These are phyloP conservation scores for Kazachstania sp. DNA, from an alignment of 1,139 yeast species.

Conservation along the genomic window DNA sequence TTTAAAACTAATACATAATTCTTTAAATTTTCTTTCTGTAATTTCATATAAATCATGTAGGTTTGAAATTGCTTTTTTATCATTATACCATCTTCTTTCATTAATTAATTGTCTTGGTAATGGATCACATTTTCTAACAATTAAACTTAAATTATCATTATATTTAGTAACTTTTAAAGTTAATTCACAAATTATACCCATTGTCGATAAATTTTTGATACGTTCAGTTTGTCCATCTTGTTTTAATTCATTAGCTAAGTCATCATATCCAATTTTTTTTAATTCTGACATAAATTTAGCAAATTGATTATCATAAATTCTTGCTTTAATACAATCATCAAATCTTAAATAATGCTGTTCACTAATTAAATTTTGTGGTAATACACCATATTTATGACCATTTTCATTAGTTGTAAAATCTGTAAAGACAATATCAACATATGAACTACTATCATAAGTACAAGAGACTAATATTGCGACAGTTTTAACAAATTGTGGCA, in stretches of 20 bases:
- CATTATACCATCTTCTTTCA: neutral
- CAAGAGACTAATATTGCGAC: constrained; percentile 16
- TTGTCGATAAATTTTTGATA: constrained; percentile 4
- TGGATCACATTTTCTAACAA: constrained; percentile 17
- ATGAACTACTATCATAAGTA: constrained; percentile 11
- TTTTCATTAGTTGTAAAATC: constrained; percentile 17
- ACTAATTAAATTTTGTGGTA: neutral
- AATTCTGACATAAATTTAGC: constrained; percentile 10
- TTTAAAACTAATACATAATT: neutral
- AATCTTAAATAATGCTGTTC: constrained; percentile 10
- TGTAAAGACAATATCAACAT: constrained; percentile 16
- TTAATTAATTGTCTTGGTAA: constrained; percentile 1
- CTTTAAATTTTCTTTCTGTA: neutral
- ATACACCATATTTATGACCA: constrained; percentile 11
- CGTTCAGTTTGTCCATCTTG: neutral
- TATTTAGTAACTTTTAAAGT: constrained; percentile 16
- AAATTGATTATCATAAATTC: constrained; percentile 16
- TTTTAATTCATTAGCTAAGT: neutral
- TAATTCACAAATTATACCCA: constrained; percentile 23
- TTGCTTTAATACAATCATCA: constrained; percentile 13
- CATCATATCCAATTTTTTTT: neutral
- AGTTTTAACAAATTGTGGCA: constrained; percentile 13
- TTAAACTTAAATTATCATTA: constrained; percentile 19
- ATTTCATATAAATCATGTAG: neutral
- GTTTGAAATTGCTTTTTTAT: neutral